Evolutionary conservation across 176 grass and related monocot species (phyloP).

Genomic region (Hyparrhenia diplandra): DNA sequence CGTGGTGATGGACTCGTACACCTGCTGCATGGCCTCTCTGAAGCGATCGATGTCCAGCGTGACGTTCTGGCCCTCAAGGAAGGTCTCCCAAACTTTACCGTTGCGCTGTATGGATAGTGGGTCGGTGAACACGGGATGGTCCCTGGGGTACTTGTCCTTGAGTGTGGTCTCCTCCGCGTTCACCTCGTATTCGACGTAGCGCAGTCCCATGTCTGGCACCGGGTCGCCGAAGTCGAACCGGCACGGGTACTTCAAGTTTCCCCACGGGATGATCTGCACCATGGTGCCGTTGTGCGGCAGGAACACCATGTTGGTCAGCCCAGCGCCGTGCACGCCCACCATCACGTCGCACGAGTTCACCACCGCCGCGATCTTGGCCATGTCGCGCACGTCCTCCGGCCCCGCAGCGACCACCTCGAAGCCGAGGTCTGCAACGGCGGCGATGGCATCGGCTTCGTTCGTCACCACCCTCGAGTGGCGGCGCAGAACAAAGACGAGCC

Average conservation of each 20-base stretch:
- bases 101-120: conserved; percentile 37
- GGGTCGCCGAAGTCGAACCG: conserved; percentile 48
- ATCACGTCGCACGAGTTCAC: conserved; percentile 96
- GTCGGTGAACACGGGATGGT: conserved; percentile 52
- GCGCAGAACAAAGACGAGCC: conserved; percentile 43
- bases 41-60: conserved; percentile 56
- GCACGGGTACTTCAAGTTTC: conserved; percentile 40
- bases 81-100: conserved; percentile 33
- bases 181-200: conserved; percentile 69
- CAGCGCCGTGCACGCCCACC: conserved; percentile 93
- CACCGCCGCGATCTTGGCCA: conserved; percentile 7
- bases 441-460: conserved; percentile 35
- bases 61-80: conserved; percentile 54
- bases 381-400: conserved; percentile 18
- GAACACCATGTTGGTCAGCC: conserved; percentile 98
- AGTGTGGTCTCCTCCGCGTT: conserved; percentile 62
- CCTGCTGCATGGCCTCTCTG: conserved; percentile 25
- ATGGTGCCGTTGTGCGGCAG: conserved; percentile 52
- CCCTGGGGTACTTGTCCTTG: conserved; percentile 45
- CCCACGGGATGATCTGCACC: conserved; percentile 77
- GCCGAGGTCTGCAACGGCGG: conserved; percentile 12
- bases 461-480: conserved; percentile 40
- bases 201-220: conserved; percentile 46
- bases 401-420: conserved; percentile 51
- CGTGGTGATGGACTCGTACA: conserved; percentile 37